phyloP scores from a whole-genome alignment of 768 basidiomycete species.

The Dentipellis fragilis region DNA sequence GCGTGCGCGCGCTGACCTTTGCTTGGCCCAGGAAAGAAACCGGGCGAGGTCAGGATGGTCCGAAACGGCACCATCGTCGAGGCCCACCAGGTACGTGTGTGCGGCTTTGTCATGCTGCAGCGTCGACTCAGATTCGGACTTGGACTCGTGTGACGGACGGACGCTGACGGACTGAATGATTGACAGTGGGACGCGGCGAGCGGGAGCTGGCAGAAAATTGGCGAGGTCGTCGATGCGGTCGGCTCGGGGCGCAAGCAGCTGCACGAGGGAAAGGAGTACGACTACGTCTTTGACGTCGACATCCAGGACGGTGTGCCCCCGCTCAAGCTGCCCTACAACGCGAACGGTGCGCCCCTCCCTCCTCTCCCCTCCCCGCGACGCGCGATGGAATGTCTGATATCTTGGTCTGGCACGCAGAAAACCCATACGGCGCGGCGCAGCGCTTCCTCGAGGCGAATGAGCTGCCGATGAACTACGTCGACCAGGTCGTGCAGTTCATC shows the following conservation, averaged over 20 bases:
- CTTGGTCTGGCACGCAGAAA: slow-evolving; percentile 42
- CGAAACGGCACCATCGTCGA: slow-evolving; percentile 73
- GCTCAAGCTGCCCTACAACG: slow-evolving; percentile 90
- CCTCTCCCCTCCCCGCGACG: not conserved
- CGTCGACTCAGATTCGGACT: not conserved
- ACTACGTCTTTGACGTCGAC: slow-evolving; percentile 99
- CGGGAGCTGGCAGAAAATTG: slow-evolving; percentile 83
- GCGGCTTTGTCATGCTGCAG: too few species aligned
- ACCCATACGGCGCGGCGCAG: slow-evolving; percentile 84
- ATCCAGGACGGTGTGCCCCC: slow-evolving; percentile 88
- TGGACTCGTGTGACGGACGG: not conserved
- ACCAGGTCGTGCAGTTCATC: slow-evolving; percentile 89
- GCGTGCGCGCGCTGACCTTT: not conserved
- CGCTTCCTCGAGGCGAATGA: slow-evolving; percentile 79
- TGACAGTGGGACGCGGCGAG: slow-evolving; percentile 69
- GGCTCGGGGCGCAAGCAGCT: slow-evolving; percentile 85
- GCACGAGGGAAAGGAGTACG: slow-evolving; percentile 91
- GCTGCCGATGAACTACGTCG: slow-evolving; percentile 71
- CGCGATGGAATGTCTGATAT: not conserved
- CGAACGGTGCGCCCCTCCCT: slow-evolving; percentile 43
- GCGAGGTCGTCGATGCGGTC: slow-evolving; percentile 92
- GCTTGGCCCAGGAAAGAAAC: slow-evolving; percentile 60
- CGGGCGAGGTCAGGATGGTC: slow-evolving; percentile 91
- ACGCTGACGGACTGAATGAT: not conserved
- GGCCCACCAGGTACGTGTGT: slow-evolving; percentile 69